Base-by-base conservation (phyloP, 1,284 basidiomycete species). In the Xerocomus cyaneibrunnescens region DNA sequence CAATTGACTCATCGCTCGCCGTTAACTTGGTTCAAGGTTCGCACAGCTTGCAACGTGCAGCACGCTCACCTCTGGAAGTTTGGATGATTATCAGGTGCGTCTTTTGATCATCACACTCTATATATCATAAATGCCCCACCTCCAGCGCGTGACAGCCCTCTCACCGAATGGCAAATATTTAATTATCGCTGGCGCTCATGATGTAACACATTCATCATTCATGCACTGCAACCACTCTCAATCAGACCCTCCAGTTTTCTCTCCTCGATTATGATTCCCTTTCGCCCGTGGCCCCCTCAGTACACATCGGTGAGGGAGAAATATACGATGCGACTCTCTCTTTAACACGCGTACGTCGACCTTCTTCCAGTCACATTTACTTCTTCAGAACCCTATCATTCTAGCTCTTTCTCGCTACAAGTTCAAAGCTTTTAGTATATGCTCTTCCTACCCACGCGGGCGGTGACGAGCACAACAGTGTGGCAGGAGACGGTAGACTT, bases 51-150 rank as follows among this genome's bases (percentile, higher is more conserved):
- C 72, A 21, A 77, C 80, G n/a, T 73, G 75, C 51, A 77, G 83
- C 54, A 94, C 90, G 5, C 76, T 94, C 37, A 66, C 71, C 3
- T 72, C 81, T 7, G 72, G 70, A 19, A 81, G 82, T 61, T 65
- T 74, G 5, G 89, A 92, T 42, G 89, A 93, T 61, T 96, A 87
- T 61, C 93, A 96, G 74, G 93, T 91, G 54, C 41, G 76, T 65
- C 10, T 19, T 38, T 36, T 8, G 30, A 27, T 27, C 7, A 34
- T 19, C 17, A 2, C 7, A 9, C 16, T 23, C 8, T 10, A 30
- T 17, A 12, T 40, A 35, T 54, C 40, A 45, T 40, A 4, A 68
- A 42, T 27, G 13, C 28, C n/a, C 25, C 19, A 27, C 22, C n/a
- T 34, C 23, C 28, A 94, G 89, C 91, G 87, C 81, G 85, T 91